Base-by-base conservation (phyloP, 192 early-diverging fungal genomes). In the Podochytrium sp. region DNA sequence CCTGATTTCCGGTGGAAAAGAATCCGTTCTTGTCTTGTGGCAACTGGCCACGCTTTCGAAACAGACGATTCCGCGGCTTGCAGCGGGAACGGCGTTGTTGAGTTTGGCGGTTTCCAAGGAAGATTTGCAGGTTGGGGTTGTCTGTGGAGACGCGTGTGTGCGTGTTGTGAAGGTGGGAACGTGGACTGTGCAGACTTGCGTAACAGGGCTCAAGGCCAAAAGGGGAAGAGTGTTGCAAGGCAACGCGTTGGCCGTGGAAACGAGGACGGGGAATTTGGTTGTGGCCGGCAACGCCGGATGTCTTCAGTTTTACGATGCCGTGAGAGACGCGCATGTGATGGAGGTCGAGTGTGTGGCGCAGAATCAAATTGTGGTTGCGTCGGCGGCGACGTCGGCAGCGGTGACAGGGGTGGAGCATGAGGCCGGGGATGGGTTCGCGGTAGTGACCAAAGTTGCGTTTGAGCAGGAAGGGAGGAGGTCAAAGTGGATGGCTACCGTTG, bases 401-500 rank as follows among this genome's bases (percentile, higher is more conserved):
- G n/a, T n/a, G n/a, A n/a, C n/a, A n/a, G 75, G 81, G 16, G 79
- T 87, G 30, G 81, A 79, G 6, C 82, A 82, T 37, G 74, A 61
- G 7, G 64, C 41, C 34, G 64, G 7, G 10, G 66, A 55, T 29
- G 29, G 27, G 1, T 34, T 51, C 1, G 66, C 66, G 37, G 53
- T 51, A 20, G 66, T 69, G 12, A 69, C 33, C 23, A n/a, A 55
- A 23, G 66, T 69, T 52, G 66, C 66, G 3, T 69, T 69, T 69
- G 76, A 20, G 56, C 80, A 29, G 60, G 82, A 18, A 67, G 80
- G 37, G 12, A 75, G 42, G 39, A 79, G 81, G 49, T 92, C 88
- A 35, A 65, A 84, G 23, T 94, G 93, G 93, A 93, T 95, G 91
- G 93, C 87, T 5, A 95, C 93, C 5, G 89, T 92, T 7, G 86